A percentile compares a stretch with the other conserved stretches of the same genome.
These are phyloP conservation scores for Lentinula guzmanii DNA, from an alignment of 768 basidiomycete genomes.

Conservation along the genomic window DNA sequence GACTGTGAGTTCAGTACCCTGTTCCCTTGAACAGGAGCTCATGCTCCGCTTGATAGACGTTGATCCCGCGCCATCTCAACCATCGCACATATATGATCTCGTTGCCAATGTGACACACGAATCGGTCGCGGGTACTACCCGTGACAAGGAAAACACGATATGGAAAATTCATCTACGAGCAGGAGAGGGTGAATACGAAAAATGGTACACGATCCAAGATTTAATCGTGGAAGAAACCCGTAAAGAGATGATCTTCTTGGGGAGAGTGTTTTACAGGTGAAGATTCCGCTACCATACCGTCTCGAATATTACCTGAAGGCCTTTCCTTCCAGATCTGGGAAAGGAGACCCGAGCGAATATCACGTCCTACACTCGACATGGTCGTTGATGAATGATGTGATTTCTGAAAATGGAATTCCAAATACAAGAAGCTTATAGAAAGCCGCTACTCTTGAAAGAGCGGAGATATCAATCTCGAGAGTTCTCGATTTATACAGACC, in stretches of 20 bases:
- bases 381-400: constrained; percentile 2
- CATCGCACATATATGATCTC: constrained; percentile 81
- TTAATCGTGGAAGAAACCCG: constrained; percentile 94
- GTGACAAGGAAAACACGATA: constrained; percentile 84
- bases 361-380: background rate
- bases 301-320: background rate
- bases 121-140: constrained; percentile 92
- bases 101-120: constrained; percentile 95
- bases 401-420: background rate
- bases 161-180: constrained; percentile 90
- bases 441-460: background rate
- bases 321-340: constrained; percentile 54
- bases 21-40: constrained; percentile 2
- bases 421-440: background rate
- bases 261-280: constrained; percentile 92
- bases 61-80: constrained; percentile 55
- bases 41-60: constrained; percentile 52
- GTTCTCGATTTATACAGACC: too few relatives aligned
- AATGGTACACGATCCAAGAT: constrained; percentile 97
- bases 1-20: constrained; percentile 62
- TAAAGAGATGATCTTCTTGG: constrained; percentile 98
- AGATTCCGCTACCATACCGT: constrained; percentile 3
- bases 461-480: background rate
- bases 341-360: constrained; percentile 28
- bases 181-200: constrained; percentile 75